These are phyloP conservation scores for Canavalia gladiata DNA, from an alignment of 306 rosid genomes.

Conservation along the genomic window DNA sequence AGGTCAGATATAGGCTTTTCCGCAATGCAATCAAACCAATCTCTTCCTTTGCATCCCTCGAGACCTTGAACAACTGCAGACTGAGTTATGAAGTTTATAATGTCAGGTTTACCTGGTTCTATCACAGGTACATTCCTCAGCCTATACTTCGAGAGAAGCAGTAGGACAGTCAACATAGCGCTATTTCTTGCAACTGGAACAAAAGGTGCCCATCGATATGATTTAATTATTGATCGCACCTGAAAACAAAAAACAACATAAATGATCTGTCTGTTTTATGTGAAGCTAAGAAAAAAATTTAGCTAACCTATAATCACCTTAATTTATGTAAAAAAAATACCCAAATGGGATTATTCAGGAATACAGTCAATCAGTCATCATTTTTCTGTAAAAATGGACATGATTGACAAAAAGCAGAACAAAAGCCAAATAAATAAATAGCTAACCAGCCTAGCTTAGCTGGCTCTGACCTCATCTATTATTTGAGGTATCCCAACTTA, in stretches of 20 bases:
- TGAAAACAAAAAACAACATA: conserved; percentile 55
- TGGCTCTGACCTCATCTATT: not conserved
- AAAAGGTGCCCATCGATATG: conserved; percentile 88
- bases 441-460: conserved; percentile 14
- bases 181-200: conserved; percentile 74
- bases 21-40: conserved; percentile 90
- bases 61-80: conserved; percentile 94
- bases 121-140: conserved; percentile 90
- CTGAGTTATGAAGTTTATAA: conserved; percentile 88
- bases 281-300: not conserved
- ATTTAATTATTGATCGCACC: conserved; percentile 73
- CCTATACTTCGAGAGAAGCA: conserved; percentile 91
- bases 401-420: conserved; percentile 8
- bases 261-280: conserved; percentile 7
- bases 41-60: conserved; percentile 75
- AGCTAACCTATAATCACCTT: conserved; percentile 4
- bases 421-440: not conserved
- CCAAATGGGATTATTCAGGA: conserved; percentile 21
- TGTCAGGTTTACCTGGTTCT: conserved; percentile 74
- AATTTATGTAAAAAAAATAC: not conserved
- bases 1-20: conserved; percentile 66
- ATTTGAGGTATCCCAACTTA: not conserved
- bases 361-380: not conserved
- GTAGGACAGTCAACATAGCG: conserved; percentile 80
- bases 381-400: conserved; percentile 11